Evolutionary conservation across 306 rosid species (phyloP), one percentile per base, ranked within the genome.

Genomic region (Sicyos edulis): DNA sequence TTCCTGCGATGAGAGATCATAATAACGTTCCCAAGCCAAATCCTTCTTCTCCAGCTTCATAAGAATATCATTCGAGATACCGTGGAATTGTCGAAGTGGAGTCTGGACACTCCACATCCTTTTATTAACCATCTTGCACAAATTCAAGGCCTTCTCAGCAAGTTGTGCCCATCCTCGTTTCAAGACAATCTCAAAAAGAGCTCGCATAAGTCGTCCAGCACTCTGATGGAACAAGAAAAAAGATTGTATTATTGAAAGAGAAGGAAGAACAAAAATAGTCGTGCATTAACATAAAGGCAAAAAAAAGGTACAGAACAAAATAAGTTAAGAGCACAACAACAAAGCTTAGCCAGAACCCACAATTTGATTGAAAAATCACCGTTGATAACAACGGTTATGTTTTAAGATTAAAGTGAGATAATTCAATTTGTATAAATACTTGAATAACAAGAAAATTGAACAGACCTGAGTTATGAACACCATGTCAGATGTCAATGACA

Each of bases 131-230:
- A 92, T 92, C 84, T 90, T 92, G 87, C 89, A 88, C 53, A 92
- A 80, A 87, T 88, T 90, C 86, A 92, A 81, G 78, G 98, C 90
- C 84, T 88, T 88, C 79, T 90, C 96, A 53, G 98, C 86, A 75
- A 92, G 81, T 73, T 90, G 98, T 6, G 96, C 96, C 98, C 98
- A 90, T 53, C 96, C 98, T 67, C 91, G 90, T 82, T 88, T 90
- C 84, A 92, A 68, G 20, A 87, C 93, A 70, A 92, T 88, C 88
- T 92, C 96, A 81, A 92, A 92, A 72, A 92, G 96, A 69, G 98
- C 98, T 71, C 96, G 96, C 76, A 92, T n/a, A 80, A 92, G 98
- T 17, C 98, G 92, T 17, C 93, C 96, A 8, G 96, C 98, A 84
- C 96, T 92, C 96, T 92, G 81, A 22, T 24, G 7, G 8, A 59